A percentile compares a stretch with the other conserved stretches of the same genome.
phyloP scores from a whole-genome alignment of 2,329 filamentous ascomycete species.

The Coniochaeta ligniaria region DNA sequence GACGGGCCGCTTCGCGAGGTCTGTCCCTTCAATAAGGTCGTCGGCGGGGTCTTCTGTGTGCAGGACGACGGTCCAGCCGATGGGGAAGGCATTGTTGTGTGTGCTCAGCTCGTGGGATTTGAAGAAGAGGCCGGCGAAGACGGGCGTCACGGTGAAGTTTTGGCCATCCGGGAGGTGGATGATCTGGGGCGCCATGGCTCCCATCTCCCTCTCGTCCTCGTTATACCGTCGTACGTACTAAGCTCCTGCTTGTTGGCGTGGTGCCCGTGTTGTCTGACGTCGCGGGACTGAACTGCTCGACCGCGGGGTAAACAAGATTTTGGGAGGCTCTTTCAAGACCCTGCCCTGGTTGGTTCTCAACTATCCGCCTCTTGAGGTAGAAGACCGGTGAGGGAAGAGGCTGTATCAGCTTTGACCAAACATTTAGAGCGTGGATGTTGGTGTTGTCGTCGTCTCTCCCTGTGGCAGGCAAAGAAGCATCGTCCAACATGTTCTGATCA shows the following conservation, averaged over 20 bases:
- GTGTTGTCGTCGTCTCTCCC: neutral
- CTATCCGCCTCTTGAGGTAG: too few species aligned
- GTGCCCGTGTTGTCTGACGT: neutral
- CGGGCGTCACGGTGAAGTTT: conserved; percentile 70
- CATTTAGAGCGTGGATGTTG: too few species aligned
- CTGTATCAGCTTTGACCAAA: too few species aligned
- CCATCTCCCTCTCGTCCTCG: neutral
- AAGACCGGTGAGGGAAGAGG: too few species aligned
- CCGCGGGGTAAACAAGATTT: neutral
- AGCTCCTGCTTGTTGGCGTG: neutral
- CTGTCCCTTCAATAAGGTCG: conserved; percentile 5
- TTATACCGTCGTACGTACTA: neutral
- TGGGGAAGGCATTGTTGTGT: conserved; percentile 65
- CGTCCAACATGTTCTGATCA: neutral
- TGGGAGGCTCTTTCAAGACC: neutral
- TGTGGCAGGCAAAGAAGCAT: neutral
- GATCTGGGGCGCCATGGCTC: conserved; percentile 21
- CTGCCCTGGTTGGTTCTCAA: neutral
- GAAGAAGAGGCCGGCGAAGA: conserved; percentile 90
- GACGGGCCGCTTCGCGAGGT: conserved; percentile 24
- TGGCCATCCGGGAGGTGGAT: conserved; percentile 84
- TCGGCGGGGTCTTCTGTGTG: conserved; percentile 50
- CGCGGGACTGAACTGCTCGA: neutral
- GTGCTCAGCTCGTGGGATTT: conserved; percentile 69
- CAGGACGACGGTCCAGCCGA: conserved; percentile 85